These are phyloP conservation scores for Tetrastigma voinierianum DNA, from an alignment of 164 flowering plant species.

Conservation along the genomic window DNA sequence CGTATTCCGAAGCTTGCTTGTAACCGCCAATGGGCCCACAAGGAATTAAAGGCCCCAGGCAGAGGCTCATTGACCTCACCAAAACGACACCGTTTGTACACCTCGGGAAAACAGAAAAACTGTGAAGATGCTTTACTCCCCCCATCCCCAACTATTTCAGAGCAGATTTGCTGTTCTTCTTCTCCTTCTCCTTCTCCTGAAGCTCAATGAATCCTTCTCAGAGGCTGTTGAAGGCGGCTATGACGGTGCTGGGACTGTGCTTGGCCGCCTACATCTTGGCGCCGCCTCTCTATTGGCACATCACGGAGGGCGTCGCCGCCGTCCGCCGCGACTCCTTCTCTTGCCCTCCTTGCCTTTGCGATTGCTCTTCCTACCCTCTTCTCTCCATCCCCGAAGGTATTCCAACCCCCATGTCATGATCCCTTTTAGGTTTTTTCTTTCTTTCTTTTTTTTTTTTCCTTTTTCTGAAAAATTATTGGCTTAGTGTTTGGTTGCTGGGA, in stretches of 20 bases:
- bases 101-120: no score
- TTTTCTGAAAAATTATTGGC: no score
- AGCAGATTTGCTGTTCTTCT: no score
- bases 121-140: no score
- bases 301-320: conserved; percentile 37
- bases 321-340: conserved; percentile 25
- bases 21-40: no score
- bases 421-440: not conserved
- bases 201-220: conserved; percentile 5
- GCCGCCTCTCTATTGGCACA: conserved; percentile 52
- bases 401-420: not conserved
- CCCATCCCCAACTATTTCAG: no score
- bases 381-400: conserved; percentile 25
- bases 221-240: conserved; percentile 21
- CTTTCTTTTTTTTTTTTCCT: not conserved
- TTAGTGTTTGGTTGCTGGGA: not conserved
- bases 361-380: conserved; percentile 28
- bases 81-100: no score
- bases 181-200: no score
- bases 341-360: conserved; percentile 30
- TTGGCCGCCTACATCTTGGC: conserved; percentile 41
- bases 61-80: no score
- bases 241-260: conserved; percentile 28
- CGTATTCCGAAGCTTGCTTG: no score
- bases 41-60: no score